Evolutionary conservation across 2,329 filamentous ascomycete genomes (phyloP).

Genomic region (Botrytis porri): DNA sequence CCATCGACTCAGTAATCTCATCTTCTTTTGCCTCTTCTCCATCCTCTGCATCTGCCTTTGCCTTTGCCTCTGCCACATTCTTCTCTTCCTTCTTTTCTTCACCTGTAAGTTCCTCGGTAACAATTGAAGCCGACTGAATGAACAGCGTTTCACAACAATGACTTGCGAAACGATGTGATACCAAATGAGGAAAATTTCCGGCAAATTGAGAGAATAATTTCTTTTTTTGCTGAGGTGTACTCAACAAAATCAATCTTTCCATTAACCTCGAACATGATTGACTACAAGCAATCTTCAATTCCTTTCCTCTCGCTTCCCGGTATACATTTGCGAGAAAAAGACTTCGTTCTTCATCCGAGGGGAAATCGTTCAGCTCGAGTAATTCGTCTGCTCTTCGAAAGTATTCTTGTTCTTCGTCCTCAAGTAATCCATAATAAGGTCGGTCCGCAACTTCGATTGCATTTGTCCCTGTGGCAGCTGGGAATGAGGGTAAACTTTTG

Average conservation of each 20-base stretch:
- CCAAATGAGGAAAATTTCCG: slow-evolving; percentile 81
- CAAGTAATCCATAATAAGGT: slow-evolving; percentile 85
- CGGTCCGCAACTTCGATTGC: slow-evolving; percentile 31
- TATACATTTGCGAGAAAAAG: slow-evolving; percentile 79
- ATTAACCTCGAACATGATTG: slow-evolving; percentile 92
- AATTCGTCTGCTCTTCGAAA: slow-evolving; percentile 87
- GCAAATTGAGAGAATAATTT: slow-evolving; percentile 80
- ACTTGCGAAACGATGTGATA: slow-evolving; percentile 94
- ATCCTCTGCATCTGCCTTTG: slow-evolving; percentile 54
- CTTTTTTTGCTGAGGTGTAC: slow-evolving; percentile 77
- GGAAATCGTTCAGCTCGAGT: slow-evolving; percentile 86
- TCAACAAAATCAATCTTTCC: slow-evolving; percentile 85
- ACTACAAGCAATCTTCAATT: slow-evolving; percentile 92
- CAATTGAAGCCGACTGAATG: slow-evolving; percentile 72
- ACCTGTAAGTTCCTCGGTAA: slow-evolving; percentile 67
- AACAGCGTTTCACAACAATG: slow-evolving; percentile 97
- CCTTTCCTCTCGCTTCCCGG: slow-evolving; percentile 83
- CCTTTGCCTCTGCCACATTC: slow-evolving; percentile 49
- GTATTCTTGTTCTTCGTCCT: slow-evolving; percentile 92
- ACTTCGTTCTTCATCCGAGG: slow-evolving; percentile 66
- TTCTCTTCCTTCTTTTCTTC: slow-evolving; percentile 44
- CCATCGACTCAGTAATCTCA: slow-evolving; percentile 60
- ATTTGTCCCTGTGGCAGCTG: slow-evolving; percentile 23
- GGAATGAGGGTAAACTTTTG: background rate
- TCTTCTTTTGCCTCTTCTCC: slow-evolving; percentile 45